phyloP scores from a whole-genome alignment of 2,329 filamentous ascomycete genomes.

The Aspergillus sp. region DNA sequence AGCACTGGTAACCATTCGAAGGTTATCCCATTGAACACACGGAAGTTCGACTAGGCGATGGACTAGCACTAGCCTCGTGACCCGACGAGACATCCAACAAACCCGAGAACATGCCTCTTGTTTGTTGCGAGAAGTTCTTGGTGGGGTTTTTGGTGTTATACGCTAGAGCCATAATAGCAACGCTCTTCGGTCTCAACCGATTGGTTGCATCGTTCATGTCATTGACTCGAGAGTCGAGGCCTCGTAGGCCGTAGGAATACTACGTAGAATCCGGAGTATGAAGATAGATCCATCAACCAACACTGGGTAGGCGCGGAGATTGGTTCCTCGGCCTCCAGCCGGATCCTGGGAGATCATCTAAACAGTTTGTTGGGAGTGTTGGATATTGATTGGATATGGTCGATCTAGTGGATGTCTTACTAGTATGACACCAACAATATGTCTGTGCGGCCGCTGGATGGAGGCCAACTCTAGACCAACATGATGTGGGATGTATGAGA shows the following conservation, averaged over 20 bases:
- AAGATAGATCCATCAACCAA: background rate
- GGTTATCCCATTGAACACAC: no score
- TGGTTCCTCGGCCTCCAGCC: background rate
- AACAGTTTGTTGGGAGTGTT: background rate
- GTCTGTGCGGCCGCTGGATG: background rate
- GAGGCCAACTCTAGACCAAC: background rate
- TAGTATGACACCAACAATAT: background rate
- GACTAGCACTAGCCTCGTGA: no score
- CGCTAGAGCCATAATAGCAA: background rate
- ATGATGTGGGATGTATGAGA: background rate
- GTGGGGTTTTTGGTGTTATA: background rate
- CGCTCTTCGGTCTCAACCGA: background rate
- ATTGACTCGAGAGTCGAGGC: background rate
- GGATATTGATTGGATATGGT: background rate
- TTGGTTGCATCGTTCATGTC: background rate
- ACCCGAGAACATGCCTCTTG: no score
- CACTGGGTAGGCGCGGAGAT: background rate
- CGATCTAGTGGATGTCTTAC: background rate
- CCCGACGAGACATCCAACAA: no score
- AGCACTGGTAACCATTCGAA: no score
- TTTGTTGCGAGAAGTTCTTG: background rate
- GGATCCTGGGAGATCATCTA: background rate
- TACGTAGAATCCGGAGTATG: background rate
- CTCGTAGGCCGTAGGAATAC: no score
- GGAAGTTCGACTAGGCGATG: no score